Evolutionary conservation across 2,329 filamentous ascomycete genomes (phyloP).

Genomic region (Cladosporium sp.): DNA sequence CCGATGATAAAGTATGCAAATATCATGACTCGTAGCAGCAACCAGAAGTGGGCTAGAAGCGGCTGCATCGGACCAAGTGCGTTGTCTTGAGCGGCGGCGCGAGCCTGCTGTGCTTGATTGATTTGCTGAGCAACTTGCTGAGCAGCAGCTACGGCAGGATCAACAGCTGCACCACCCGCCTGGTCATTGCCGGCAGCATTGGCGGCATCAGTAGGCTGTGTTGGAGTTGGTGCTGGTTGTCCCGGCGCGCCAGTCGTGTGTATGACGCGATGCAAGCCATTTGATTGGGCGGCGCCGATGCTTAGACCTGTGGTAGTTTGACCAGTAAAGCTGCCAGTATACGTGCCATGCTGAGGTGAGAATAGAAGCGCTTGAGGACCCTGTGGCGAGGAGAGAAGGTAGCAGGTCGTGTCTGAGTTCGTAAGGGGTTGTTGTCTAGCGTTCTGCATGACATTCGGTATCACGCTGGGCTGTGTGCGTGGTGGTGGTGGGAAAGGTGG

Average conservation of each 20-base stretch:
- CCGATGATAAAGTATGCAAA: slow-evolving; percentile 57
- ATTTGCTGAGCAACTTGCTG: slow-evolving; percentile 7
- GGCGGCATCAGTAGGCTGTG: slow-evolving; percentile 2
- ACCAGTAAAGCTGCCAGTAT: slow-evolving; percentile 16
- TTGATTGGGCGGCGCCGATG: not conserved
- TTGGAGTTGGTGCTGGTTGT: slow-evolving; percentile 17
- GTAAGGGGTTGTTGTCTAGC: slow-evolving; percentile 18
- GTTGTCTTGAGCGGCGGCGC: slow-evolving; percentile 4
- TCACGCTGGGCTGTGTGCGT: not conserved
- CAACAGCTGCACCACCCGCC: slow-evolving; percentile 11
- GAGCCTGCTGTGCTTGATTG: slow-evolving; percentile 19
- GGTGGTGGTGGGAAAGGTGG: slow-evolving; percentile 3
- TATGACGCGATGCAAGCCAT: not conserved
- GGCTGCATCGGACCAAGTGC: slow-evolving; percentile 25
- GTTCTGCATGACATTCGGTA: slow-evolving; percentile 5
- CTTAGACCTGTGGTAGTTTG: not conserved
- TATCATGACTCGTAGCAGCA: slow-evolving; percentile 54
- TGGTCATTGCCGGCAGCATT: slow-evolving; percentile 12
- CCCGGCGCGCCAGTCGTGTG: not conserved
- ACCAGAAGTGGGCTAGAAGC: slow-evolving; percentile 48
- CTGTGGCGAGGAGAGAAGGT: slow-evolving; percentile 42
- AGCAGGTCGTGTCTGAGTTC: slow-evolving; percentile 29
- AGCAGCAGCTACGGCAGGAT: slow-evolving; percentile 13
- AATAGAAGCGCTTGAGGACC: slow-evolving; percentile 44
- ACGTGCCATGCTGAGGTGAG: slow-evolving; percentile 34